Evolutionary conservation across 768 basidiomycete species (phyloP).

Genomic region (Mycena floridula): DNA sequence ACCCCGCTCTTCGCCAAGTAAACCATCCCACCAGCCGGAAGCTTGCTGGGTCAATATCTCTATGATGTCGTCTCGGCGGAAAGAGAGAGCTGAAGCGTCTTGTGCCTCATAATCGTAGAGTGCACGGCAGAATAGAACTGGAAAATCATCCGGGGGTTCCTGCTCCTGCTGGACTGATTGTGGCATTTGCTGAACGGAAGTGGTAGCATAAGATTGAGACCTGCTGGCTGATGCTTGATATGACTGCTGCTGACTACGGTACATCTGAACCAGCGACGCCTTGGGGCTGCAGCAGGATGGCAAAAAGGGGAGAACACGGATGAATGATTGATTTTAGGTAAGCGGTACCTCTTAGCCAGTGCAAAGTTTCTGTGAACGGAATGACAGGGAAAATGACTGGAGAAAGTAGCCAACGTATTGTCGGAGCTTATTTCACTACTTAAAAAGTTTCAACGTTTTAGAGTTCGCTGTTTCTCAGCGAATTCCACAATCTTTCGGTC

Average conservation of each 20-base stretch:
- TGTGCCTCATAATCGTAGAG: slow-evolving; percentile 88
- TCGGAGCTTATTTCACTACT: too few species aligned
- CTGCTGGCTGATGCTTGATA: neutral
- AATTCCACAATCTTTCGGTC: slow-evolving; percentile 92
- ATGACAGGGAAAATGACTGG: too few species aligned
- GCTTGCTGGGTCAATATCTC: slow-evolving; percentile 89
- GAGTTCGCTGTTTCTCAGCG: slow-evolving; percentile 95
- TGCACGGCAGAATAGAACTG: slow-evolving; percentile 83
- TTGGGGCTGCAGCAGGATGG: too few species aligned
- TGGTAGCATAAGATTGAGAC: neutral
- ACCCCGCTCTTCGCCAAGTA: slow-evolving; percentile 83
- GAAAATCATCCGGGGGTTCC: slow-evolving; percentile 40
- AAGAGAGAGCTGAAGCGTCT: slow-evolving; percentile 86
- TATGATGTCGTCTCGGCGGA: slow-evolving; percentile 82
- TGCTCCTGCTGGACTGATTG: neutral
- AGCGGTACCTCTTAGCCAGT: too few species aligned
- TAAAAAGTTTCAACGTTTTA: slow-evolving; percentile 60
- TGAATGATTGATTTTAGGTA: too few species aligned
- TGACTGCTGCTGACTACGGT: neutral
- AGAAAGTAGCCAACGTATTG: too few species aligned
- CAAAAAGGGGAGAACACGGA: too few species aligned
- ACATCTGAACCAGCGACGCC: neutral
- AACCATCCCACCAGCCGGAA: slow-evolving; percentile 98
- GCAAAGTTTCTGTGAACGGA: too few species aligned
- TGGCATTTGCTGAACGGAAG: neutral